Percentiles rank a stretch among this genome's conserved stretches.
These are phyloP conservation scores for Rhynchosporium graminicola DNA, from an alignment of 2,329 filamentous ascomycete species.

Conservation along the genomic window DNA sequence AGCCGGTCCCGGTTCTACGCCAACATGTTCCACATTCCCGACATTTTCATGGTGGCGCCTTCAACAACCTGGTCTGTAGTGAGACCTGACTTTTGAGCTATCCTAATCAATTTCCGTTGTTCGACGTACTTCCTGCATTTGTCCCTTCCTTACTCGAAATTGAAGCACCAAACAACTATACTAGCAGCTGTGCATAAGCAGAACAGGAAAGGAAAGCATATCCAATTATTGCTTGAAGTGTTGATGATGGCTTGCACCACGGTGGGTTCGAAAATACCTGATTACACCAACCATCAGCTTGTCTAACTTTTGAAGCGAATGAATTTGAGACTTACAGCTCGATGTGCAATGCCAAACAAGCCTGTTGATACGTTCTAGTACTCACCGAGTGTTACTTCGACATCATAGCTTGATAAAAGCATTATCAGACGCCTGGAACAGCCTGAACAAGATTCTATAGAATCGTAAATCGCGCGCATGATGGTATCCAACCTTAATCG, in stretches of 20 bases:
- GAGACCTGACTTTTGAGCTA: constrained; percentile 37
- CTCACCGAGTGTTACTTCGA: constrained; percentile 46
- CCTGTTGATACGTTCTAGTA: constrained; percentile 49
- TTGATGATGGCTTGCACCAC: constrained; percentile 48
- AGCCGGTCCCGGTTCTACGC: constrained; percentile 9
- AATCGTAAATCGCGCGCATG: constrained; percentile 45
- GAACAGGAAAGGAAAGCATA: constrained; percentile 47
- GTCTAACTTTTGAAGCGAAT: neutral
- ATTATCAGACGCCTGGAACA: constrained; percentile 47
- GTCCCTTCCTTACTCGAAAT: constrained; percentile 45
- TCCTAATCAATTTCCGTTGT: constrained; percentile 39
- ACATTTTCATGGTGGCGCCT: constrained; percentile 23
- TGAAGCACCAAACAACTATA: constrained; percentile 44
- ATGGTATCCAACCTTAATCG: constrained; percentile 44
- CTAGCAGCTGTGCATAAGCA: constrained; percentile 43
- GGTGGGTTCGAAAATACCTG: constrained; percentile 47
- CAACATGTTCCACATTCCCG: constrained; percentile 16
- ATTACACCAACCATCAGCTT: constrained; percentile 29
- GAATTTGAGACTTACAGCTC: constrained; percentile 40
- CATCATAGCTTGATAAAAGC: constrained; percentile 48
- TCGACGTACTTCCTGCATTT: constrained; percentile 44
- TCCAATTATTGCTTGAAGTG: constrained; percentile 45
- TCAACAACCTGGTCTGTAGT: constrained; percentile 30
- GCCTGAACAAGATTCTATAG: constrained; percentile 46
- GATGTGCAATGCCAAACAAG: constrained; percentile 47